Evolutionary conservation across 805 yeast species (phyloP), one percentile per base, ranked within the genome.

Genomic region (Pichia manshurica): DNA sequence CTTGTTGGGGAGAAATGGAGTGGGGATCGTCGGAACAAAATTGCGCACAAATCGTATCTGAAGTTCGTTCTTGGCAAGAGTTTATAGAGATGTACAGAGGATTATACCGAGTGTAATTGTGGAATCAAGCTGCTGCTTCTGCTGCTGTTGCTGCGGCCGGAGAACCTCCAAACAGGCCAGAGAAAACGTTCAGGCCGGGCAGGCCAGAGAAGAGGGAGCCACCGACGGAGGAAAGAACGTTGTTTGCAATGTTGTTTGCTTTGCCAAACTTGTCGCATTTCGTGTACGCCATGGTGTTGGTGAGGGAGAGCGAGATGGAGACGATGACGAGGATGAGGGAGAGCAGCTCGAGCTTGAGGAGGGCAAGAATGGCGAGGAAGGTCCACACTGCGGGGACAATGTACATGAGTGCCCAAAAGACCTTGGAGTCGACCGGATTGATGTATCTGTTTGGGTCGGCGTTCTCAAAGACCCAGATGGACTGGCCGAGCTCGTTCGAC

Each of bases 181-280:
- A 50, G 15, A 65, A 72, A 64, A 67, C 64, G 49, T 75, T 78
- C n/a, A n/a, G n/a, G n/a, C n/a, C n/a, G n/a, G n/a, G n/a, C n/a
- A n/a, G n/a, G n/a, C n/a, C n/a, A n/a, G n/a, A n/a, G 25, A 80
- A 61, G 12, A 65, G 19, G 10, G 54, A 46, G 32, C 75, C 71
- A 0, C 81, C 67, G 22, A 82, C 74, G 35, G 72, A 68, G 4
- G 82, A 76, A 55, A 83, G 70, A 9, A 84, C 60, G 55, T 72
- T 75, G 22, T 72, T 67, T 5, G 90, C 87, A 45, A 84, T 61
- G 46, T 70, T 73, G 61, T 84, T 84, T 23, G 95, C 96, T 61
- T 81, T 84, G 43, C 95, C 87, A 67, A 90, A 91, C 68, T 86
- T 87, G 63, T 90, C 97, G 66, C 97, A 88, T 57, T 87, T 77